Percentiles rank a stretch among this genome's conserved stretches.
These are phyloP conservation scores for Glarea lozoyensis DNA, from an alignment of 495 filamentous ascomycete species.

Conservation along the genomic window DNA sequence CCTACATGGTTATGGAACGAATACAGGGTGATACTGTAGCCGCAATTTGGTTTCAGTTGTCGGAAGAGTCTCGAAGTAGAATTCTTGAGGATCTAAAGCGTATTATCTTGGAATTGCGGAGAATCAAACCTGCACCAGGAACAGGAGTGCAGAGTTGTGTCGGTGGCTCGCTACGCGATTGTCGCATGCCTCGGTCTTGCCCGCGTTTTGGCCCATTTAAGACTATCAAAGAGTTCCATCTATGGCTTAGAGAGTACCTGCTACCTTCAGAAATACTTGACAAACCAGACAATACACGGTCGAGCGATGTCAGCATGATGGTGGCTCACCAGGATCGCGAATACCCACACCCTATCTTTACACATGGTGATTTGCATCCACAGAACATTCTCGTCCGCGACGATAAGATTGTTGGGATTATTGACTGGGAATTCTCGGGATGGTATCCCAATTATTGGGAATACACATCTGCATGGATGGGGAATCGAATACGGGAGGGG, in stretches of 20 bases:
- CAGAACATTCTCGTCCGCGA: slow-evolving; percentile 22
- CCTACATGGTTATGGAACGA: slow-evolving; percentile 45
- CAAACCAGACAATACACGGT: neutral
- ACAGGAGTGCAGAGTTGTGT: slow-evolving; percentile 28
- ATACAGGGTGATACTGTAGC: slow-evolving; percentile 36
- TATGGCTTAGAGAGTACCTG: slow-evolving; percentile 1
- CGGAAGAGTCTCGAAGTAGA: slow-evolving; percentile 31
- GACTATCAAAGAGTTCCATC: slow-evolving; percentile 33
- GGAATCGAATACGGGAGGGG: slow-evolving; percentile 35
- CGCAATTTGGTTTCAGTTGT: slow-evolving; percentile 20
- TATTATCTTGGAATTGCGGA: slow-evolving; percentile 32
- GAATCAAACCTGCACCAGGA: slow-evolving; percentile 27
- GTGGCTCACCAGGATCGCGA: slow-evolving; percentile 7
- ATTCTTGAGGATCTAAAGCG: slow-evolving; percentile 35
- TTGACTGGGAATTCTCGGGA: slow-evolving; percentile 46
- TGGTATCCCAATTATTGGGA: slow-evolving; percentile 49
- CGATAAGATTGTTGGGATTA: slow-evolving; percentile 31
- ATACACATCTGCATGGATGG: slow-evolving; percentile 38
- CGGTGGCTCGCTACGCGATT: slow-evolving; percentile 33
- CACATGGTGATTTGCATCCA: slow-evolving; percentile 25
- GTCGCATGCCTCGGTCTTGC: slow-evolving; percentile 24
- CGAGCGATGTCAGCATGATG: slow-evolving; percentile 6
- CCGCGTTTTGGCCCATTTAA: slow-evolving; percentile 33
- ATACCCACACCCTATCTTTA: slow-evolving; percentile 19
- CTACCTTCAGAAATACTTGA: neutral